These are phyloP conservation scores for Hygrophorus russula DNA, from an alignment of 768 basidiomycete species.

Conservation along the genomic window DNA sequence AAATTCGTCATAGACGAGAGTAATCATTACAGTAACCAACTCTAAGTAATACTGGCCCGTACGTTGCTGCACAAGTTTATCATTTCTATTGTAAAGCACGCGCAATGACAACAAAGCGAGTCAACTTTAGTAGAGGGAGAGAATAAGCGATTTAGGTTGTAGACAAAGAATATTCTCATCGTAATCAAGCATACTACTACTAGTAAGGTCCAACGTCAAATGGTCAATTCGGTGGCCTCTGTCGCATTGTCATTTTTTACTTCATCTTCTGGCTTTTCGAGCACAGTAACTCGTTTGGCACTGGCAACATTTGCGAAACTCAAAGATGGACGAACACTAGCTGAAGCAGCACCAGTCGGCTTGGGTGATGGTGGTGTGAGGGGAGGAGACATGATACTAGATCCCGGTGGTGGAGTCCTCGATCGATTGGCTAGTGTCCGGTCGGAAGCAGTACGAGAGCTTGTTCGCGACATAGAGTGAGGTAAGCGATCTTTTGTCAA, in stretches of 20 bases:
- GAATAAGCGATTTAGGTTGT: no score
- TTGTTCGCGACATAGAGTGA: slow-evolving; percentile 37
- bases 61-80: not conserved
- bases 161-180: no score
- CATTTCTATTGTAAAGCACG: no score
- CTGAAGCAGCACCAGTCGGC: slow-evolving; percentile 14
- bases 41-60: slow-evolving; percentile 13
- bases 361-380: slow-evolving; percentile 17
- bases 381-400: slow-evolving; percentile 16
- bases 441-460: slow-evolving; percentile 38
- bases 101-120: no score
- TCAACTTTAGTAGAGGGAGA: no score
- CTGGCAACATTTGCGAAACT: slow-evolving; percentile 75
- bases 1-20: slow-evolving; percentile 17
- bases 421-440: slow-evolving; percentile 23
- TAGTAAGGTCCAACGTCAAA: no score
- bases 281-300: slow-evolving; percentile 28
- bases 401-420: slow-evolving; percentile 20
- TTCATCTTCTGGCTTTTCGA: slow-evolving; percentile 7
- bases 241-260: slow-evolving; percentile 7
- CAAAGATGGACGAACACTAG: slow-evolving; percentile 57
- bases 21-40: slow-evolving; percentile 26
- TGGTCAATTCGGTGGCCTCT: no score
- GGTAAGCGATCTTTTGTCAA: slow-evolving; percentile 36
- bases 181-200: no score